Base-by-base conservation (phyloP, 345 rosid genomes). In the Citrus sinensis region DNA sequence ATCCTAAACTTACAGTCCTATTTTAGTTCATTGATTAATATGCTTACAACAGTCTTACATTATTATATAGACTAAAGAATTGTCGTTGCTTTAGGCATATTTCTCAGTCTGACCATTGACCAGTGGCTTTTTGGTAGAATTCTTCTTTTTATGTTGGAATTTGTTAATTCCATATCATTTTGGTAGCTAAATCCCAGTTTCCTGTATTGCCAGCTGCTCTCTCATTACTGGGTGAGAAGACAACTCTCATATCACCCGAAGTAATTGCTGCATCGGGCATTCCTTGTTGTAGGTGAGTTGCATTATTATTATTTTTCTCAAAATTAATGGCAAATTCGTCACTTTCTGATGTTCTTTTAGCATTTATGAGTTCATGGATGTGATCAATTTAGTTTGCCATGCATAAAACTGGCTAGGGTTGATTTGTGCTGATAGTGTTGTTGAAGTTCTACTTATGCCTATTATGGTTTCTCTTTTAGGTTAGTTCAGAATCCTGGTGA, bases 401-500 rank as follows among this genome's bases (percentile, higher is more conserved):
- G 37, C 14, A 56, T n/a, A 49, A 49, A 80, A 13, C 46, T 64
- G 40, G 37, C 51, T 64, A 34, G 32, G 32, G 7, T 24, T 22
- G 55, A 5, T 30, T 55, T 71, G 29, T 30, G 75, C 46, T 78
- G 74, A 51, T 40, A 64, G 39, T 85, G 25, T 42, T 74, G 63
- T 78, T 84, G 77, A 65, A 70, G 42, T 76, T 80, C 24, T 81
- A 66, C 81, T 69, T 66, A 75, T 76, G 42, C 32, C 56, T 78
- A 24, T 73, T 82, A 71, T 81, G 78, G 74, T 85, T 73, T 80
- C 76, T 72, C 80, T 67, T 82, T 80, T 81, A 97, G 99, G 94
- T 91, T 96, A 85, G 82, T 96, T 81, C 99, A 94, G 87, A 86
- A 91, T 86, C 98, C 98, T 71, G 99, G 99, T 86, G 99, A 97